Evolutionary conservation across 352 stramenopile genomes (phyloP), one percentile per base, ranked within the genome.

Genomic region (Phytophthora boehmeriae): DNA sequence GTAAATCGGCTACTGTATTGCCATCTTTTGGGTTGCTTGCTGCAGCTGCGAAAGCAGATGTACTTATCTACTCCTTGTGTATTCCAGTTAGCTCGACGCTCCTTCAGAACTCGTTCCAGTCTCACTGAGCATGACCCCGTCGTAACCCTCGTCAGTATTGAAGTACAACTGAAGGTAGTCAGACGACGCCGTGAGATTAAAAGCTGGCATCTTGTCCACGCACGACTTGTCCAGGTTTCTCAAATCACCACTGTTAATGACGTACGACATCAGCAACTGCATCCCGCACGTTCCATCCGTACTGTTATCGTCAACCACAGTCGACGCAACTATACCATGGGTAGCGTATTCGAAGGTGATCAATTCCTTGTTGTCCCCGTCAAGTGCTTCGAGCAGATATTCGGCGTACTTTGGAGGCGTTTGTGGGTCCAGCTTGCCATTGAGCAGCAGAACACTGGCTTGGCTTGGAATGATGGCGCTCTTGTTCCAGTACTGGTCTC

Each of bases 401-500:
- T 75, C 49, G 6, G 76, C 77, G 35, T 80, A 88, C 50, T 86
- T 83, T 55, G 78, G 55, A 5, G 71, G 73, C 3, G 75, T 85
- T 54, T 83, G 68, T 5, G 75, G 63, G 19, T 85, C 75, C n/a
- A 89, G 9, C 28, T 75, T 80, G 16, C 70, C 51, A 43, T 70
- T 86, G 32, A 89, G 27, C 19, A 89, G 28, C 5, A 89, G 34
- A 14, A 87, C 75, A 39, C 64, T 83, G 1, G 74, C 56, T 16
- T 76, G 61, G 4, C 10, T 59, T 2, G 77, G 71, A 28, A 85
- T 77, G 8, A 36, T 64, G 9, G 75, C 73, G 5, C 57, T 67
- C 6, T 71, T 50, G 60, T 85, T 84, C 68, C 69, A 89, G 61
- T 84, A 86, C 38, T 76, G 44, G 52, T 89, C 74, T 5, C 66